Evolutionary conservation across 805 yeast genomes (phyloP).

Genomic region (Candida alai): DNA sequence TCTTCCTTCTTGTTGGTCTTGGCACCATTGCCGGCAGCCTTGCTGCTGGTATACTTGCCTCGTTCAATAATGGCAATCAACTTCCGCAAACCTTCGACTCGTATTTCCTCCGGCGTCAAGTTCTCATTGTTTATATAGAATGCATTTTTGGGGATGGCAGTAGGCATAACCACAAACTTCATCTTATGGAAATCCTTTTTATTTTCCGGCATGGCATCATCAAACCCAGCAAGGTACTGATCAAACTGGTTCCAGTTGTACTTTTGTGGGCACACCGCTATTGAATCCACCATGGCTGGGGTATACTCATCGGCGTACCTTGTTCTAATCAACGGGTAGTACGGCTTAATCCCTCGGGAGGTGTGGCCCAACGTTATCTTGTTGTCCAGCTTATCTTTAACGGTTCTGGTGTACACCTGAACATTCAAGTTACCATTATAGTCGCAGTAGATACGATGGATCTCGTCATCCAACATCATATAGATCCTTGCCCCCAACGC

Average conservation of each 20-base stretch:
- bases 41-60: slow-evolving; percentile 45
- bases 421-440: slow-evolving; percentile 71
- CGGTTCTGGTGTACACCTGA: slow-evolving; percentile 53
- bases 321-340: slow-evolving; percentile 57
- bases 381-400: slow-evolving; percentile 6
- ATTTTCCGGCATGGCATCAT: slow-evolving; percentile 60
- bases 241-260: slow-evolving; percentile 92
- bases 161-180: slow-evolving; percentile 81
- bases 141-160: slow-evolving; percentile 59
- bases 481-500: slow-evolving; percentile 64
- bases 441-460: slow-evolving; percentile 78
- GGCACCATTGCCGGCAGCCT: slow-evolving; percentile 6
- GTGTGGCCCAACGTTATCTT: slow-evolving; percentile 11
- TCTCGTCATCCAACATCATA: slow-evolving; percentile 73
- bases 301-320: slow-evolving; percentile 69
- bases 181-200: slow-evolving; percentile 57
- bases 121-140: slow-evolving; percentile 52
- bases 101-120: slow-evolving; percentile 76
- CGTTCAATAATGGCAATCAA: slow-evolving; percentile 61
- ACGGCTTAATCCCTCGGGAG: slow-evolving; percentile 7
- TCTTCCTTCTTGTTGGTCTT: slow-evolving; percentile 44
- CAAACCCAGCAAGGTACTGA: slow-evolving; percentile 87
- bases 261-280: slow-evolving; percentile 47
- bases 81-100: slow-evolving; percentile 84
- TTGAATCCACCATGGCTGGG: slow-evolving; percentile 52